Evolutionary conservation across 352 stramenopile species (phyloP).

Genomic region (Globisporangium canariense): DNA sequence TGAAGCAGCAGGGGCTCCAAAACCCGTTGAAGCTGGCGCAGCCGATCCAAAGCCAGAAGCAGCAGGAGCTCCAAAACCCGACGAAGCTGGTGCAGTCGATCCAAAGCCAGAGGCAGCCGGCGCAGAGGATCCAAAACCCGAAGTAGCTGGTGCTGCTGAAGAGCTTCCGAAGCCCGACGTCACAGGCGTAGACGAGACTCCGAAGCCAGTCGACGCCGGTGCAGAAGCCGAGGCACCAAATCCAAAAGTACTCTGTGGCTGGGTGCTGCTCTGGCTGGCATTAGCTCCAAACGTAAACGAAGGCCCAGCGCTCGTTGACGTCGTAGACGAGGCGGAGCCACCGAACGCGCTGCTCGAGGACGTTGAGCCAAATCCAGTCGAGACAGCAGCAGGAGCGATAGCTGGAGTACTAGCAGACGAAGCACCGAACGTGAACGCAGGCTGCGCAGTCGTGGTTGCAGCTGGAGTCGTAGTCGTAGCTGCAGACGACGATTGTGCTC

Average conservation of each 20-base stretch:
- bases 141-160: slow-evolving; percentile 1
- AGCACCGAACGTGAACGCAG: slow-evolving; percentile 24
- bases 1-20: slow-evolving; percentile 24
- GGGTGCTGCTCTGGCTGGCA: slow-evolving; percentile 8
- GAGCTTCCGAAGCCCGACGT: slow-evolving; percentile 25
- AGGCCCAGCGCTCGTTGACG: slow-evolving; percentile 7
- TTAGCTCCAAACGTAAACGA: slow-evolving; percentile 30
- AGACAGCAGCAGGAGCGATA: slow-evolving; percentile 15
- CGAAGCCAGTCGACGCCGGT: slow-evolving; percentile 11
- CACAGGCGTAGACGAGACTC: slow-evolving; percentile 16
- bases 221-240: slow-evolving; percentile 1
- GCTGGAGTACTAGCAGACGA: slow-evolving; percentile 13
- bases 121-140: slow-evolving; percentile 15
- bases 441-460: slow-evolving; percentile 2
- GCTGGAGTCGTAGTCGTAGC: slow-evolving; percentile 3
- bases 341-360: slow-evolving; percentile 19
- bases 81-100: slow-evolving; percentile 21
- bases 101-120: slow-evolving; percentile 27
- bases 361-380: slow-evolving; percentile 25
- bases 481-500: slow-evolving; percentile 9
- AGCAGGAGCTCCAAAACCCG: slow-evolving; percentile 34
- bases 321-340: not conserved
- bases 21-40: slow-evolving; percentile 31
- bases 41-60: slow-evolving; percentile 41
- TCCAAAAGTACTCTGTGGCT: slow-evolving; percentile 3